phyloP scores from a whole-genome alignment of 1,284 basidiomycete genomes.

The Trichosporon coremiiforme region DNA sequence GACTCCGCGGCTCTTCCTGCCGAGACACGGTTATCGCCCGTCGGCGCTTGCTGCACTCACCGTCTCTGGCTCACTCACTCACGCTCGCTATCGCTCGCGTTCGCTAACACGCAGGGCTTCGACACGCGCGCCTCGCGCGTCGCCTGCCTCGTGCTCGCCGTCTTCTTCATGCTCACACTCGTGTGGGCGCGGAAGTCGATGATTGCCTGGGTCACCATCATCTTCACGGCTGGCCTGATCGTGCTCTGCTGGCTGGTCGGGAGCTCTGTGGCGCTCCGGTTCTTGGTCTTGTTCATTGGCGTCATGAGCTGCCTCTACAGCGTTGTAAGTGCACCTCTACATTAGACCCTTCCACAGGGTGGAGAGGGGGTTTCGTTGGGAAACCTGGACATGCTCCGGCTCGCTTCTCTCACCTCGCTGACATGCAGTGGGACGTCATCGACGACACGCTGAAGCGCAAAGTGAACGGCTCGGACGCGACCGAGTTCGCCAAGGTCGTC shows the following conservation, averaged over 20 bases:
- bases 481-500: conserved; percentile 82
- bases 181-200: conserved; percentile 81
- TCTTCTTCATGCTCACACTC: conserved; percentile 86
- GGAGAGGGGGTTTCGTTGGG: too few species aligned
- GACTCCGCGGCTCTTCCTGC: too few species aligned
- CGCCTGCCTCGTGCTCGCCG: conserved; percentile 77
- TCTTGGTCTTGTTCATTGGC: conserved; percentile 86
- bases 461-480: conserved; percentile 88
- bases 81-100: too few species aligned
- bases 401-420: too few species aligned
- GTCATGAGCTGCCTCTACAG: conserved; percentile 87
- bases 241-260: conserved; percentile 80
- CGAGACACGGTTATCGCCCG: too few species aligned
- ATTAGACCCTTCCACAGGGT: too few species aligned
- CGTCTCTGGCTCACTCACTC: too few species aligned
- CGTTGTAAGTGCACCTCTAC: conserved; percentile 39
- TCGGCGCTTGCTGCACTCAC: too few species aligned
- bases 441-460: conserved; percentile 90
- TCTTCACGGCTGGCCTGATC: conserved; percentile 49
- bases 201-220: conserved; percentile 60
- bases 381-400: too few species aligned
- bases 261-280: conserved; percentile 62
- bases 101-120: conserved; percentile 62
- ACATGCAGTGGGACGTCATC: conserved; percentile 72
- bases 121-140: conserved; percentile 91